Conservation (phyloP, 768 basidiomycete species). For the Cubamyces sp. region DNA sequence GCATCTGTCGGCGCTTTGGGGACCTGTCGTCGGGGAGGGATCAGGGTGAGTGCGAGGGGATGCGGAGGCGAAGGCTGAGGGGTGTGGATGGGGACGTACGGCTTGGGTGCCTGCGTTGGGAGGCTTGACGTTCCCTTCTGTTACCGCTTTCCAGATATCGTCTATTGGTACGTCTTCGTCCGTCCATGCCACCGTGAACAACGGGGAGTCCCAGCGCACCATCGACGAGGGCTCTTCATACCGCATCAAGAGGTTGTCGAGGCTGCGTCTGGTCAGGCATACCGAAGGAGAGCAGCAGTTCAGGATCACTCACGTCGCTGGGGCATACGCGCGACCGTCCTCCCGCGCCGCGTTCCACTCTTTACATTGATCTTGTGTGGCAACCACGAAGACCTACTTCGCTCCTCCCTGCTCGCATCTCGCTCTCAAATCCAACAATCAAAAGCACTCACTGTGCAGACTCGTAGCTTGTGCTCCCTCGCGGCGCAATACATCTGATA, state of each 20-base stretch:
- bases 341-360: conserved; percentile 69
- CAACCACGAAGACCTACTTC: conserved; percentile 72
- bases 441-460: conserved; percentile 73
- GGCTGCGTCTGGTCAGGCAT: conserved; percentile 43
- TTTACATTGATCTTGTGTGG: conserved; percentile 73
- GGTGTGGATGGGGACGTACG: conserved; percentile 46
- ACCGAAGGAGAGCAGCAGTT: conserved; percentile 19
- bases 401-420: conserved; percentile 15
- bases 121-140: conserved; percentile 78
- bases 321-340: conserved; percentile 55
- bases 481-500: conserved; percentile 99
- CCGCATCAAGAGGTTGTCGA: conserved; percentile 84
- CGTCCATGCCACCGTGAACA: conserved; percentile 82
- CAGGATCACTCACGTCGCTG: conserved; percentile 64
- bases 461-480: conserved; percentile 80
- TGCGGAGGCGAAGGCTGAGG: not conserved
- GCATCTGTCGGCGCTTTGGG: conserved; percentile 88
- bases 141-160: conserved; percentile 81
- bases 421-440: not conserved
- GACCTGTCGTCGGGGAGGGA: conserved; percentile 47
- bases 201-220: conserved; percentile 98
- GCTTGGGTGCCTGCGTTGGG: conserved; percentile 83
- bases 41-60: not conserved
- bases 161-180: conserved; percentile 68
- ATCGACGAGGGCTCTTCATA: conserved; percentile 98